Conservation (phyloP, 176 grass and related monocot species). For the Eragrostis curvula region DNA sequence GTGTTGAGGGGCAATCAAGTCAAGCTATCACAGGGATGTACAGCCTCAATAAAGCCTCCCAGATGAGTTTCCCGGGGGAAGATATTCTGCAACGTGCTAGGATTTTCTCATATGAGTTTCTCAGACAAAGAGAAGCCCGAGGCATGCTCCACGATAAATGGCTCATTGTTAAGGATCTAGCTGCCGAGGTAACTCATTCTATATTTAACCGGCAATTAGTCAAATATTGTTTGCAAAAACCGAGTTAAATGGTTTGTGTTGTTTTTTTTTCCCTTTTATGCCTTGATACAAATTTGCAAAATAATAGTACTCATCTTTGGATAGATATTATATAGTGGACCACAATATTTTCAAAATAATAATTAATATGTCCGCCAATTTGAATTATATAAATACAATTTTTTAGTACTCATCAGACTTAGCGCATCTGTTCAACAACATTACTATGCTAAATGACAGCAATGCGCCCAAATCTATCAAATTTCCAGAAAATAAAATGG, state of each 20-base stretch:
- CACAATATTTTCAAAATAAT: too few relatives aligned
- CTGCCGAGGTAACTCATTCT: conserved; percentile 55
- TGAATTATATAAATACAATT: too few relatives aligned
- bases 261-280: neutral
- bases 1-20: conserved; percentile 84
- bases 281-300: too few relatives aligned
- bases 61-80: conserved; percentile 57
- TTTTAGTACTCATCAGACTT: too few relatives aligned
- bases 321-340: neutral
- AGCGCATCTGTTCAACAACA: too few relatives aligned
- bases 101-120: conserved; percentile 52
- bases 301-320: too few relatives aligned
- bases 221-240: neutral
- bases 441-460: too few relatives aligned
- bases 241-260: neutral
- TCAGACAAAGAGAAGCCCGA: conserved; percentile 50
- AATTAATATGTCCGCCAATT: too few relatives aligned
- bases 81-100: conserved; percentile 55
- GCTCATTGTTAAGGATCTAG: conserved; percentile 70
- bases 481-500: too few relatives aligned
- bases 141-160: conserved; percentile 62
- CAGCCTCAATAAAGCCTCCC: conserved; percentile 76
- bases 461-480: too few relatives aligned
- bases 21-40: conserved; percentile 96
- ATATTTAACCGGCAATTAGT: neutral